These are phyloP conservation scores for Pouteria campechiana DNA, from an alignment of 179 eudicot genomes.

Conservation along the genomic window DNA sequence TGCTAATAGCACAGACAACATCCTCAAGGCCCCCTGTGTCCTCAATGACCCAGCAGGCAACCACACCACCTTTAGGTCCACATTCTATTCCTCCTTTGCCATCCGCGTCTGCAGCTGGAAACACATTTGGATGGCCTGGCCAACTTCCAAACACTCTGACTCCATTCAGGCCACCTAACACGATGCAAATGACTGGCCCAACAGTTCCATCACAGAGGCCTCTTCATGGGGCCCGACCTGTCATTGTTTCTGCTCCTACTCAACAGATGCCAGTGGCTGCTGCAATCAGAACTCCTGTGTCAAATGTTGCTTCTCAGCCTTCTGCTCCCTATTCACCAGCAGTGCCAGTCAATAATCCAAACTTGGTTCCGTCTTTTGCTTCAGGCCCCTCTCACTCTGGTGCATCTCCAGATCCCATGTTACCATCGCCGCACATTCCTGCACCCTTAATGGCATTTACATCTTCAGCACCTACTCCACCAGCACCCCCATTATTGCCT, in stretches of 20 bases:
- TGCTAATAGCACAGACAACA: slow-evolving; percentile 17
- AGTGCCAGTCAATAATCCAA: not conserved
- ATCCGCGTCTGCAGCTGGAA: too few relatives aligned
- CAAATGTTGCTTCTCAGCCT: slow-evolving; percentile 7
- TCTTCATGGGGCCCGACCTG: slow-evolving; percentile 7
- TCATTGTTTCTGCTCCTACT: slow-evolving; percentile 10
- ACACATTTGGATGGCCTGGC: too few relatives aligned
- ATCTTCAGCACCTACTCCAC: slow-evolving; percentile 17
- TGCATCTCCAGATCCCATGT: slow-evolving; percentile 14
- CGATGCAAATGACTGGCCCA: slow-evolving; percentile 8
- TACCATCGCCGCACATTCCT: slow-evolving; percentile 26
- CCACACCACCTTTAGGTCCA: slow-evolving; percentile 9
- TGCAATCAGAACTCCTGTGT: slow-evolving; percentile 5
- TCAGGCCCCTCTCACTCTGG: slow-evolving; percentile 8
- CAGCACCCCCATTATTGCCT: too few relatives aligned
- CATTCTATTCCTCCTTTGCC: too few relatives aligned
- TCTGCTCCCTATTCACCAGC: not conserved
- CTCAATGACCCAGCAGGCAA: slow-evolving; percentile 3
- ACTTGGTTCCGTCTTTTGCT: not conserved
- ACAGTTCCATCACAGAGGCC: slow-evolving; percentile 13
- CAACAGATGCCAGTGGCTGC: slow-evolving; percentile 6
- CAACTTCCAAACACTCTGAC: too few relatives aligned
- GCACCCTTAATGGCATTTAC: slow-evolving; percentile 6
- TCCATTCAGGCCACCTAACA: too few relatives aligned
- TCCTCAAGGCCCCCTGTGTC: slow-evolving; percentile 10